Evolutionary conservation across 1,284 basidiomycete genomes (phyloP), one percentile per base, ranked within the genome.

Genomic region (Caloboletus firmus): DNA sequence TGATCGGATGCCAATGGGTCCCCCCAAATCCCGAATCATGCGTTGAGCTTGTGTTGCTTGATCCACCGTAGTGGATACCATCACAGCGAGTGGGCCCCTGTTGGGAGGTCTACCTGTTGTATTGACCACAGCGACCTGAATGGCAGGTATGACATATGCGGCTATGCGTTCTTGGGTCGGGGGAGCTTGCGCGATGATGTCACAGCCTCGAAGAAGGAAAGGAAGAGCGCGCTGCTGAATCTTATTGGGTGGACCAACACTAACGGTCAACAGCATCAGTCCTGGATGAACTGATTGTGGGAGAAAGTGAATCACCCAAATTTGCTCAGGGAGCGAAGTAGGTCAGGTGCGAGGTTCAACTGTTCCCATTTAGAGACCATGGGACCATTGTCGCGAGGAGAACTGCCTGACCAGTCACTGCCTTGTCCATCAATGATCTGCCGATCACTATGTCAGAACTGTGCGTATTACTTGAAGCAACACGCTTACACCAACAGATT

Each of bases 91-190:
- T 10, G 95, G 92, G 4, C 94, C 93, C 28, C 84, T 82, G 59
- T 85, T 86, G 6, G 82, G 76, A 18, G 79, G 68, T 46, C 80
- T 74, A 62, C 74, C 72, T 5, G 73, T 57, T 48, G 81, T 76
- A 68, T 84, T 76, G 52, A 81, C 84, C 53, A 93, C 79, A 39
- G 91, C 91, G 44, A 91, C 85, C 66, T 95, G 93, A 48, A 97
- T 89, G 20, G 92, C 93, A 41, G 93, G 94, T 57, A 96, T 95
- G 45, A 95, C 91, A 72, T 99, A 99, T 52, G 94, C 93, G 31
- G 96, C 95, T 66, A 99, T 98, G 44, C 96, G 84, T 72, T 99
- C 96, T 72, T 98, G 96, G 0, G 96, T 98, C 0, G 96, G 95
- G 41, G 96, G 96, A 12, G 96, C 96, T 74, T 99, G 96, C 7